Evolutionary conservation across 2,329 filamentous ascomycete species (phyloP), one percentile per base, ranked within the genome.

Genomic region (Sporothrix pallida): DNA sequence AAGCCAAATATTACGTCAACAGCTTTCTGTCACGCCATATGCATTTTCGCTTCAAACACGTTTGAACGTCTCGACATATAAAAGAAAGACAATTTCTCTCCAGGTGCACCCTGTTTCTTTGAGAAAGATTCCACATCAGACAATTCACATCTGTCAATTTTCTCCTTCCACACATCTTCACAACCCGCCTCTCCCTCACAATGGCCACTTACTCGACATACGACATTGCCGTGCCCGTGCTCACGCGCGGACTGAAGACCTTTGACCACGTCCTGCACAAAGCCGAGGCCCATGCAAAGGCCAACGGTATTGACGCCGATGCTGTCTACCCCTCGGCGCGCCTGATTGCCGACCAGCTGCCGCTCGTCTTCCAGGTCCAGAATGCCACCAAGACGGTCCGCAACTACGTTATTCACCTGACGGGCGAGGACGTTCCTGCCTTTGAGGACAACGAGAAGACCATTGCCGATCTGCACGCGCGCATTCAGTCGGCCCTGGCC

Each of bases 331-430:
- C 77, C 46, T 44, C 75, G 10, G 77, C 79, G 12, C 78, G 78
- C 5, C 78, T 83, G 1, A 72, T 77, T 44, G 78, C 78, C 4
- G 82, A 83, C 77, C 82, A 83, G 79, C 72, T 77, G 0, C 81
- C 82, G 7, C 78, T 84, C n/a, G 74, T 72, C n/a, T 81, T 81
- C 76, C 82, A 83, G 72, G 78, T 83, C 10, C 78, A 80, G 65
- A 77, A 77, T 65, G 78, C 78, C 15, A 79, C 79, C 72, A 78
- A 79, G 74, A 76, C 77, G 0, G 76, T 77, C 75, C 78, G 78
- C 74, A 76, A 76, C 63, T 76, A 77, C 73, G 65, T 82, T 69
- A 73, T 75, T 72, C 76, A 77, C 70, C 70, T 82, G n/a, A 78
- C 77, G 0, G 78, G 78, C 52, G 63, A 72, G 9, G 58, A 76